Conservation (phyloP, 306 rosid species). For the Begonia peltatifolia region DNA sequence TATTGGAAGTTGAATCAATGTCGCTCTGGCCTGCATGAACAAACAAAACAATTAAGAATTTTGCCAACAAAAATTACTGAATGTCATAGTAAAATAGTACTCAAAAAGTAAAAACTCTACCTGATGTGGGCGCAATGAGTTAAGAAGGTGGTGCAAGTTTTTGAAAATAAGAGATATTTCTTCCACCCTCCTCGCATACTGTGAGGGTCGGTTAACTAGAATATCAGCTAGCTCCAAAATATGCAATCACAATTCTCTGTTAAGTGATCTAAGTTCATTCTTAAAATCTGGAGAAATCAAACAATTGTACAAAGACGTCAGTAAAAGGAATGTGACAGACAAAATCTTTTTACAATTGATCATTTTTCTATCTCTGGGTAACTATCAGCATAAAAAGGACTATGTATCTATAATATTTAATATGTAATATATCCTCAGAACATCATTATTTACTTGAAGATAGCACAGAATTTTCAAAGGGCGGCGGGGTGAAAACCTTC, state of each 20-base stretch:
- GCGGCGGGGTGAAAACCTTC: too few relatives aligned
- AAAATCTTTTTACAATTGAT: not conserved
- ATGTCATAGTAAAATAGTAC: too few relatives aligned
- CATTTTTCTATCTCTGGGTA: not conserved
- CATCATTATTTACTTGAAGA: too few relatives aligned
- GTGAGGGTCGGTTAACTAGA: conserved; percentile 87
- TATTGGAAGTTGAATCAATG: conserved; percentile 73
- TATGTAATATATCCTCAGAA: too few relatives aligned
- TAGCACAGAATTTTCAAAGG: too few relatives aligned
- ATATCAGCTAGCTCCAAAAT: conserved; percentile 90
- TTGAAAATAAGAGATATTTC: conserved; percentile 84
- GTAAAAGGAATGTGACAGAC: not conserved
- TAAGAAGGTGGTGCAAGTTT: conserved; percentile 86
- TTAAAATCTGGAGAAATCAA: conserved; percentile 40
- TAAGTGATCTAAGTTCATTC: conserved; percentile 81
- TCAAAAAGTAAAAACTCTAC: conserved; percentile 11
- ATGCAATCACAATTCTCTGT: conserved; percentile 73
- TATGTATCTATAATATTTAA: too few relatives aligned
- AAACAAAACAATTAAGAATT: conserved; percentile 1
- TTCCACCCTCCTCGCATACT: conserved; percentile 92
- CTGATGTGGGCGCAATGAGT: conserved; percentile 88
- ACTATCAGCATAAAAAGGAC: too few relatives aligned
- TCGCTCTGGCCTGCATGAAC: conserved; percentile 66
- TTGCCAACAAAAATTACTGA: too few relatives aligned
- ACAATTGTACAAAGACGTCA: not conserved